phyloP scores from a whole-genome alignment of 305 asterid species.

The Solanum aculeatissimum region DNA sequence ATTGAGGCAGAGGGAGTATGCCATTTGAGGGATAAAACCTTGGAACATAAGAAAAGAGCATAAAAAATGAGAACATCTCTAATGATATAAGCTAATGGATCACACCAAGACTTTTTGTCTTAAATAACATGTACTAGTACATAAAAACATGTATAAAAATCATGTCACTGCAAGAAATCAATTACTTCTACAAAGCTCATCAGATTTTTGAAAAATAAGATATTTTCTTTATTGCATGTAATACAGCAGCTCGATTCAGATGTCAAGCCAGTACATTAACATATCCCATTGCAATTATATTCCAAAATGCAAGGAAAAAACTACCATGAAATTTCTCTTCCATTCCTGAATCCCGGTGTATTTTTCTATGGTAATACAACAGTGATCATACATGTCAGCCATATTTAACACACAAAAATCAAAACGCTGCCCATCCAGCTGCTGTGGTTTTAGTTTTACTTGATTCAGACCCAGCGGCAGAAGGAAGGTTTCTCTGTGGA shows the following conservation, averaged over 20 bases:
- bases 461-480: slow-evolving; percentile 46
- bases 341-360: background rate
- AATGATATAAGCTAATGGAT: background rate
- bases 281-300: slow-evolving; percentile 1
- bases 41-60: background rate
- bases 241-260: background rate
- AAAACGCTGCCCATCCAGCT: slow-evolving; percentile 97
- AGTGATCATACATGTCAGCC: slow-evolving; percentile 10
- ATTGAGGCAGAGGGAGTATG: background rate
- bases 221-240: background rate
- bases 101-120: background rate
- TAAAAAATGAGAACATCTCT: background rate
- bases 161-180: background rate
- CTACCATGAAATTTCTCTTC: background rate
- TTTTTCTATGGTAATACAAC: slow-evolving; percentile 18
- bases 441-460: slow-evolving; percentile 59
- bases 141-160: background rate
- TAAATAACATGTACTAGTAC: background rate
- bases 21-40: background rate
- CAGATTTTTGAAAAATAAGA: background rate
- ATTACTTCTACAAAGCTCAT: background rate
- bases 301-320: background rate
- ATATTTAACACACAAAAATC: slow-evolving; percentile 6
- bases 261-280: slow-evolving; percentile 2
- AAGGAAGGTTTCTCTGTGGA: slow-evolving; percentile 77